Evolutionary conservation across 2,329 filamentous ascomycete species (phyloP), one percentile per base, ranked within the genome.

Genomic region (Fusarium nanum): DNA sequence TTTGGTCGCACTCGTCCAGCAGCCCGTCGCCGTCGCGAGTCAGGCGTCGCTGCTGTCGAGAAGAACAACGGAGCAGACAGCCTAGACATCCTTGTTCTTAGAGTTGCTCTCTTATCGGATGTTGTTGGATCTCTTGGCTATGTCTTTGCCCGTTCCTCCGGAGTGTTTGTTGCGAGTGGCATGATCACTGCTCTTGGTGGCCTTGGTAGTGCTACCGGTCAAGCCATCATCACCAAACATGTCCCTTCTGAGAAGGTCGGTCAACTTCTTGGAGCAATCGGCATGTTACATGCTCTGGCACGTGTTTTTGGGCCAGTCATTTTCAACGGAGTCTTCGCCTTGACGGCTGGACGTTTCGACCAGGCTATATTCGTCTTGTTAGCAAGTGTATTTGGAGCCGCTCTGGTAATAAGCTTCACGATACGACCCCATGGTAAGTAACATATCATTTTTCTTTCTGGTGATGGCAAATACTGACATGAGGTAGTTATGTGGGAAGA

Each of bases 171-270:
- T 6, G 67, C 89, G 1, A 91, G 90, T 20, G 95, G 93, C 49
- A 83, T 93, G 46, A 74, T 94, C 20, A 91, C 93, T 3, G 87
- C 93, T 0, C 81, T 97, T 41, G 95, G 95, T 25, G 94, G 94
- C 2, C 90, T 98, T 47, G 94, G 92, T 1, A 91, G 91, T 37
- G 94, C 96, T 2, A 96, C 93, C 0, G 85, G 97, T 52, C 93
- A 97, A 76, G 91, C 92, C 3, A 88, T 92, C 1, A 83, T 98
- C 53, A 98, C 94, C 22, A 98, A 98, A 78, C 96, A 98, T 78
- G 91, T 98, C 1, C 93, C 94, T 0, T 85, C 89, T 1, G 92
- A 96, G 68, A 88, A 88, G 48, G 91, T 96, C 0, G 96, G 96
- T 0, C 90, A 96, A 78, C 83, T 98, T n/a, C 86, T 99, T 0